A percentile compares a stretch with the other conserved stretches of the same genome.
These are phyloP conservation scores for Alternaria infectoria DNA, from an alignment of 2,329 filamentous ascomycete genomes.

Conservation along the genomic window DNA sequence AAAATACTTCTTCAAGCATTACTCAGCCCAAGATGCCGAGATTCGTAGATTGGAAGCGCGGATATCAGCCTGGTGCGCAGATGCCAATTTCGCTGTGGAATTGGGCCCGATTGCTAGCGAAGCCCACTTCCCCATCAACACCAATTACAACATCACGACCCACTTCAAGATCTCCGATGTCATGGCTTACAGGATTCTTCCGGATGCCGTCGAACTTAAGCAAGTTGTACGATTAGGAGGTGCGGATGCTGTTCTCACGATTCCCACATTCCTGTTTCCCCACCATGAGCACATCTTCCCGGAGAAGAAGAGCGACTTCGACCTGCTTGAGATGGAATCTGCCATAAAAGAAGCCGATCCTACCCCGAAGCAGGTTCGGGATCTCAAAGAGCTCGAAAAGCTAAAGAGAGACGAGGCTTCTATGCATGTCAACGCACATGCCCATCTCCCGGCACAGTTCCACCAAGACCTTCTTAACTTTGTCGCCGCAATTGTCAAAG, in stretches of 20 bases:
- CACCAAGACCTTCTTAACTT: constrained; percentile 62
- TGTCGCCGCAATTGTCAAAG: constrained; percentile 62
- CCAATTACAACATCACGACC: constrained; percentile 56
- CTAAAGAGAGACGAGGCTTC: constrained; percentile 56
- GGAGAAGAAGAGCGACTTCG: constrained; percentile 43
- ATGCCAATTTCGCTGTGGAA: constrained; percentile 61
- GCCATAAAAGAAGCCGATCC: constrained; percentile 53
- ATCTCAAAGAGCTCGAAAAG: constrained; percentile 49
- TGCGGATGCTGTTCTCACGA: constrained; percentile 56
- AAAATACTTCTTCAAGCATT: constrained; percentile 58
- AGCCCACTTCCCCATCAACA: constrained; percentile 57
- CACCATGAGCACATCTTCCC: constrained; percentile 63
- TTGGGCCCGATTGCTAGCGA: constrained; percentile 54
- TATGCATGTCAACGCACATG: constrained; percentile 57
- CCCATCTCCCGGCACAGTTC: constrained; percentile 57
- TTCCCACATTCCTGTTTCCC: constrained; percentile 59
- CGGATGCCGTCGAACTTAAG: constrained; percentile 51
- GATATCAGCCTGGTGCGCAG: constrained; percentile 58
- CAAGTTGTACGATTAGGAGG: constrained; percentile 60
- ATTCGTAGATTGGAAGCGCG: constrained; percentile 55
- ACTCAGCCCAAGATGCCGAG: constrained; percentile 52
- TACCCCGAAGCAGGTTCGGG: constrained; percentile 52
- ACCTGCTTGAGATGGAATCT: constrained; percentile 43
- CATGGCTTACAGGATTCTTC: constrained; percentile 57
- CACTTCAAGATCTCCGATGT: constrained; percentile 56